Evolutionary conservation across 108 stramenopile genomes (phyloP).

Genomic region (Cyclotella cryptica): DNA sequence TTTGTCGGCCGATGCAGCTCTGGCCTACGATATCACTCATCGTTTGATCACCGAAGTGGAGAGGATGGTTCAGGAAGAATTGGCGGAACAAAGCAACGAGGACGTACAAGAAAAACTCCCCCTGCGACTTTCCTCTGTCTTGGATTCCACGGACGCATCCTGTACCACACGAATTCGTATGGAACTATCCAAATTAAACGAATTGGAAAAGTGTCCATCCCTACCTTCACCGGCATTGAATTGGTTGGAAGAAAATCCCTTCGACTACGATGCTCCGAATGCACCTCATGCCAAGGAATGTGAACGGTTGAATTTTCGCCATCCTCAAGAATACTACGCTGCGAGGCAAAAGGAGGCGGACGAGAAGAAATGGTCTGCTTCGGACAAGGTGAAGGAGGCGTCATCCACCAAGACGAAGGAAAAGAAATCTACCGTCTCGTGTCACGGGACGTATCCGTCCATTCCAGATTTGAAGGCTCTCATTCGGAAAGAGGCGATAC

Average conservation of each 20-base stretch:
- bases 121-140: not conserved
- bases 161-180: not conserved
- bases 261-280: not conserved
- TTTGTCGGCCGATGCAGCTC: slow-evolving; percentile 38
- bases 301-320: slow-evolving; percentile 19
- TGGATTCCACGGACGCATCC: not conserved
- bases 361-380: not conserved
- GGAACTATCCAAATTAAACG: not conserved
- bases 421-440: too few relatives aligned
- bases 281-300: not conserved
- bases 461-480: slow-evolving; percentile 1
- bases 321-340: slow-evolving; percentile 4
- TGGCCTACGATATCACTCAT: slow-evolving; percentile 39
- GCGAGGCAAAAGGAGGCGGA: slow-evolving; percentile 20
- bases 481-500: slow-evolving; percentile 28
- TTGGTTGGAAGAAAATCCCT: slow-evolving; percentile 14
- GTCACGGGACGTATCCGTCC: not conserved
- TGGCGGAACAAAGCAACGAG: not conserved
- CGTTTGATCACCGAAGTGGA: slow-evolving; percentile 13
- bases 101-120: not conserved
- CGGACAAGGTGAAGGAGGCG: not conserved
- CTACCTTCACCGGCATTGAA: not conserved
- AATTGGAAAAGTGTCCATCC: not conserved
- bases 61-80: not conserved
- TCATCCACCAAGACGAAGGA: not conserved